A percentile compares a stretch with the other conserved stretches of the same genome.
Conservation (phyloP, 805 yeast genomes). For the Starmera caribaea region DNA sequence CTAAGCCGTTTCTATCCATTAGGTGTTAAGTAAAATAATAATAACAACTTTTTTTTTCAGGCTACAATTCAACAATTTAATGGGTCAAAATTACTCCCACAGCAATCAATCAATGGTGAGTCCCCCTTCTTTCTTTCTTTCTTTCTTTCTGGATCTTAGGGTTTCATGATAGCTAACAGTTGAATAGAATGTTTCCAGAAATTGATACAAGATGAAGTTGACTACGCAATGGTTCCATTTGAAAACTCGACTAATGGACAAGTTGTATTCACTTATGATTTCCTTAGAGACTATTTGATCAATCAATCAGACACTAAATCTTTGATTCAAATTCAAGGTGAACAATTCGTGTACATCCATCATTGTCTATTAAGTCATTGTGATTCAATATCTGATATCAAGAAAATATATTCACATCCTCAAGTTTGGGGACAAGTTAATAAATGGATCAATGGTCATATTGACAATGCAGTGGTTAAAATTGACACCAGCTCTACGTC, state of each 20-base stretch:
- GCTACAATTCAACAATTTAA: conserved; percentile 54
- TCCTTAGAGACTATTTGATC: conserved; percentile 59
- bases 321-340: conserved; percentile 50
- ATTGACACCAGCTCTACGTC: conserved; percentile 77
- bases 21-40: neutral
- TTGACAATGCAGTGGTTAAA: conserved; percentile 28
- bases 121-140: conserved; percentile 15
- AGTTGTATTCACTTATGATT: conserved; percentile 77
- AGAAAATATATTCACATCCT: conserved; percentile 78
- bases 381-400: conserved; percentile 33
- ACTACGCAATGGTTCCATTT: conserved; percentile 74
- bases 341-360: conserved; percentile 72
- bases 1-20: neutral
- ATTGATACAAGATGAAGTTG: conserved; percentile 33
- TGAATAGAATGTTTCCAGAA: conserved; percentile 57
- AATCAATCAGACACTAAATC: conserved; percentile 9
- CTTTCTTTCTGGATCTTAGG: no score
- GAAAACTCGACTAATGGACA: conserved; percentile 95
- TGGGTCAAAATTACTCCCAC: conserved; percentile 14
- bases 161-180: no score
- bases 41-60: conserved; percentile 13
- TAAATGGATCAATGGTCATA: conserved; percentile 35
- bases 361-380: conserved; percentile 60
- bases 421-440: conserved; percentile 96
- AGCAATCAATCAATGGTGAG: conserved; percentile 10